Evolutionary conservation across 768 basidiomycete species (phyloP).

Genomic region (Thelephora aurantiotincta): DNA sequence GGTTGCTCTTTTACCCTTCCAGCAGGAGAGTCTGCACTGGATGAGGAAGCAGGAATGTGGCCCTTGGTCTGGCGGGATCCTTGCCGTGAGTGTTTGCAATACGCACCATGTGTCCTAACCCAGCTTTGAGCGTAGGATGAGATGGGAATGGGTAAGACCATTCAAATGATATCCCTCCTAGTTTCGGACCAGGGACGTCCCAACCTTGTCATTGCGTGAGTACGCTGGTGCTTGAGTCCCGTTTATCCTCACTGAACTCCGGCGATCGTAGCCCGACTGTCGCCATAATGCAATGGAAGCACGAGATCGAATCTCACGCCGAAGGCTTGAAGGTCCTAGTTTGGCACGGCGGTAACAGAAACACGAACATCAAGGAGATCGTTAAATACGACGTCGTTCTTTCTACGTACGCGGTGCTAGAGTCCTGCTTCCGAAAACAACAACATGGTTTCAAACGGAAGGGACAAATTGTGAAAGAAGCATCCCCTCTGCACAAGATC

Average conservation of each 20-base stretch:
- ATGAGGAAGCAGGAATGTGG: constrained; percentile 88
- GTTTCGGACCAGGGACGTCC: constrained; percentile 65
- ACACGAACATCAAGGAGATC: constrained; percentile 51
- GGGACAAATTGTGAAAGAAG: constrained; percentile 73
- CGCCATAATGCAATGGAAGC: constrained; percentile 74
- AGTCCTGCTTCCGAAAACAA: constrained; percentile 89
- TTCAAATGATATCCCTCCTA: constrained; percentile 87
- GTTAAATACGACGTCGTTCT: constrained; percentile 83
- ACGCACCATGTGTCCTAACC: not conserved
- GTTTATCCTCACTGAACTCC: not conserved
- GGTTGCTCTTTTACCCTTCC: constrained; percentile 82
- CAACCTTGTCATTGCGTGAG: constrained; percentile 86
- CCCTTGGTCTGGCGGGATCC: constrained; percentile 82
- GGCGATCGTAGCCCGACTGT: constrained; percentile 27
- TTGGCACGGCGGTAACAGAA: constrained; percentile 81
- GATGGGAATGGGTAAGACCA: constrained; percentile 98
- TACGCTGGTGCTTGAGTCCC: constrained; percentile 6
- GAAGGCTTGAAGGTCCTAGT: constrained; percentile 72
- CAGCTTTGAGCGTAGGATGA: constrained; percentile 44
- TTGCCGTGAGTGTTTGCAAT: constrained; percentile 46
- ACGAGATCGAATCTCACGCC: constrained; percentile 83
- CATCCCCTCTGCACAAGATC: constrained; percentile 71
- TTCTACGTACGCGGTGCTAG: constrained; percentile 79
- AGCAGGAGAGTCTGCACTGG: constrained; percentile 90
- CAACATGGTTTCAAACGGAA: constrained; percentile 85